Evolutionary conservation across 2,329 filamentous ascomycete genomes (phyloP).

Genomic region (Aspergillus unguis): DNA sequence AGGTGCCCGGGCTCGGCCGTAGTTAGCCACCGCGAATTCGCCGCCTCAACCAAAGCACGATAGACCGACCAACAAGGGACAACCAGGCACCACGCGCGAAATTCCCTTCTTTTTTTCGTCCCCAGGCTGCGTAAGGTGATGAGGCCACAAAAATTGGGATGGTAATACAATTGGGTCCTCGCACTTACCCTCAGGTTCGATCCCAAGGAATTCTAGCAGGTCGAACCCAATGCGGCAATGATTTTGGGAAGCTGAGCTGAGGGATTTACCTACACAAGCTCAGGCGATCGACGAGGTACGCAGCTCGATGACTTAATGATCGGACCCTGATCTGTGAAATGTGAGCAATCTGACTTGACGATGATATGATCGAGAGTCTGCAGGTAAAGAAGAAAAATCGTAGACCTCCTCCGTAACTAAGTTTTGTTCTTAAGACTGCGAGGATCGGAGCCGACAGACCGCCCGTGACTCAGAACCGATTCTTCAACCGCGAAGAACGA

Average conservation of each 20-base stretch:
- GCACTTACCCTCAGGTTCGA: conserved; percentile 7
- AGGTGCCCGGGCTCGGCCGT: conserved; percentile 13
- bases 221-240: conserved; percentile 4
- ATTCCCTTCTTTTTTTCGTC: conserved; percentile 1
- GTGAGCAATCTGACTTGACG: too few species aligned
- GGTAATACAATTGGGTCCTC: background rate
- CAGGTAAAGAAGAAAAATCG: background rate
- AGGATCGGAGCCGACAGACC: conserved; percentile 15
- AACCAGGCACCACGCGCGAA: conserved; percentile 9
- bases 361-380: too few species aligned
- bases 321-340: too few species aligned
- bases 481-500: background rate
- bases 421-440: background rate
- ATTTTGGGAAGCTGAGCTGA: conserved; percentile 2
- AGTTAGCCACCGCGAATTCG: conserved; percentile 13
- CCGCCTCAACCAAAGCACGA: conserved; percentile 6
- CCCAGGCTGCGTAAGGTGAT: background rate
- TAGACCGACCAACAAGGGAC: conserved; percentile 5
- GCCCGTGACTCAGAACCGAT: conserved; percentile 14
- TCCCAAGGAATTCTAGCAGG: background rate
- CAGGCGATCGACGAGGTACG: conserved; percentile 1
- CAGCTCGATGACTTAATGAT: background rate
- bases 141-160: conserved; percentile 3
- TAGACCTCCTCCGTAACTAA: background rate
- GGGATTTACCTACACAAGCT: conserved; percentile 4